phyloP scores from a whole-genome alignment of 2,329 filamentous ascomycete genomes.

The Fusarium xylarioides region DNA sequence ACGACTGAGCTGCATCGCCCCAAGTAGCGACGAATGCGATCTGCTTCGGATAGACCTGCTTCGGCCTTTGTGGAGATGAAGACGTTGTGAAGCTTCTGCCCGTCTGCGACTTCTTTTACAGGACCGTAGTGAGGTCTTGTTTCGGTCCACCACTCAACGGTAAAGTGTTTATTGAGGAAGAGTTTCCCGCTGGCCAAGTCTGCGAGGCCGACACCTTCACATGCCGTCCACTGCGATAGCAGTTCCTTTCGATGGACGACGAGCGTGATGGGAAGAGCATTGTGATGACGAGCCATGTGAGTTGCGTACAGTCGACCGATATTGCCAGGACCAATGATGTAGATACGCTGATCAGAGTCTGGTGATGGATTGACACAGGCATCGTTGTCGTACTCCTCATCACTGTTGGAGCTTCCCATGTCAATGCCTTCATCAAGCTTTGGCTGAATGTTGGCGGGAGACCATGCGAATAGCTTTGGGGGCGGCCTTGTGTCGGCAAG shows the following conservation, averaged over 20 bases:
- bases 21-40: background rate
- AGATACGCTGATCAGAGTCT: background rate
- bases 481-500: background rate
- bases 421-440: background rate
- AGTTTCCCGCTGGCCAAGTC: background rate
- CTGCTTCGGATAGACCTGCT: background rate
- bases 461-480: slow-evolving; percentile 9
- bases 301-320: slow-evolving; percentile 1
- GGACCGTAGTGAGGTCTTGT: background rate
- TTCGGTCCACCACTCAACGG: slow-evolving; percentile 12
- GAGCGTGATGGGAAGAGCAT: background rate
- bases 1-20: background rate
- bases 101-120: slow-evolving; percentile 1
- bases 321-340: slow-evolving; percentile 8
- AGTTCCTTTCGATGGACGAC: slow-evolving; percentile 3
- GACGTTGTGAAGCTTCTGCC: background rate
- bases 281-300: background rate
- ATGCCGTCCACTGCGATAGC: background rate
- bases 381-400: background rate
- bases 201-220: background rate
- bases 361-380: accelerated
- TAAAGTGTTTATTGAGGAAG: slow-evolving; percentile 1
- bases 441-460: background rate
- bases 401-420: background rate
- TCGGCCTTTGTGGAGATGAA: slow-evolving; percentile 13